phyloP scores from a whole-genome alignment of 495 filamentous ascomycete genomes.

The Chaetomium tenue region DNA sequence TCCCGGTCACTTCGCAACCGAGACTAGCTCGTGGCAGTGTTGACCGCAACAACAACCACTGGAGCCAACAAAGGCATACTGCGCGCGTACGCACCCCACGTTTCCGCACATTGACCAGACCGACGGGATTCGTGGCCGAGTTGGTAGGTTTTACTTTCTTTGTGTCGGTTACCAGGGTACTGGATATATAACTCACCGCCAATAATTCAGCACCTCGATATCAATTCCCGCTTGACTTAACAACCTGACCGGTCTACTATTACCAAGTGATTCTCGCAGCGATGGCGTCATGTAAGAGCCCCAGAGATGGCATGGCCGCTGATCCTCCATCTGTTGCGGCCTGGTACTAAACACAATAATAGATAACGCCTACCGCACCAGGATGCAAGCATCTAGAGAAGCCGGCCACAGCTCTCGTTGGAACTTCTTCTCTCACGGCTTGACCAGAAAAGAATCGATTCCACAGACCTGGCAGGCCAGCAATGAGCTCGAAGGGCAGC shows the following conservation, averaged over 20 bases:
- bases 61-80: constrained; percentile 1
- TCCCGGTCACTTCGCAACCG: neutral
- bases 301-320: neutral
- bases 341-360: neutral
- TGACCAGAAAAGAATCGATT: neutral
- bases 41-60: neutral
- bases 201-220: too few relatives aligned
- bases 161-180: too few relatives aligned
- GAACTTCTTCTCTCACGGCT: constrained; percentile 4
- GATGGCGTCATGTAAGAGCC: constrained; percentile 18
- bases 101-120: too few relatives aligned
- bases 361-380: constrained; percentile 19
- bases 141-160: too few relatives aligned
- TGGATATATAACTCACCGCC: too few relatives aligned
- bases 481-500: constrained; percentile 15
- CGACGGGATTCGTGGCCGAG: too few relatives aligned
- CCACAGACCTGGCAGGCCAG: neutral
- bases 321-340: neutral
- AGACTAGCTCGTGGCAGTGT: neutral
- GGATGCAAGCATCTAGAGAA: constrained; percentile 11
- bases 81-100: neutral
- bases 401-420: constrained; percentile 7
- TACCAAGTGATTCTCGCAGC: neutral
- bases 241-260: too few relatives aligned
- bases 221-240: neutral